Base-by-base conservation (phyloP, 495 filamentous ascomycete species). In the Stereocaulon alpinum region DNA sequence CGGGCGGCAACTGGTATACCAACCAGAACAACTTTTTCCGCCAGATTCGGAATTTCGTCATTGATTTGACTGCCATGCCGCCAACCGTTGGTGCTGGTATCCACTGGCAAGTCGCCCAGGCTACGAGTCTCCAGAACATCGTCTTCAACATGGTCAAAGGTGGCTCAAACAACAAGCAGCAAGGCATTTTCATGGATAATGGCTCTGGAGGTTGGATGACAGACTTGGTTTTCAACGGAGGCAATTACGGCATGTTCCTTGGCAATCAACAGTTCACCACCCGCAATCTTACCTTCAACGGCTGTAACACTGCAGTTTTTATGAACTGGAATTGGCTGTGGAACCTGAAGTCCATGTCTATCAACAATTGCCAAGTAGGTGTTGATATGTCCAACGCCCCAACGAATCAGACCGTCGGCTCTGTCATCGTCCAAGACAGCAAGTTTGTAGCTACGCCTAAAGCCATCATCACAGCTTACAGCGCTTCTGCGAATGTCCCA, bases 11-110 rank as follows among this genome's bases (percentile, higher is more conserved):
- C 68, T 88, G 85, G 83, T 96, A 85, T 73, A 89, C 86, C 63
- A 95, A 95, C 71, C 86, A 95, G 73, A 98, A 97, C 82, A 96
- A 98, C 77, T 98, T 98, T 79, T 97, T 90, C 80, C 90, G 93
- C 48, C 87, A 94, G 65, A 77, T 98, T 63, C 89, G 94, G 70
- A 97, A 98, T 76, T 87, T 98, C 65, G 79, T 90, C 66, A 86
- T 98, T 70, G 93, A 98, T 69, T 71, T 91, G 47, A 90, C 81
- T 32, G 80, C 74, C 14, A 82, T 87, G 80, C 85, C 87, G 15
- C 64, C 75, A 53, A 75, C 71, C 43, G 66, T 70, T 4, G 88
- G 86, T 58, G 79, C 89, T 42, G 89, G 89, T 72, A 94, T 98
- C 58, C 93, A 97, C 72, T 97, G 94, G 94, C 93, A 97, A 70